Evolutionary conservation across 164 flowering plant genomes (phyloP).

Genomic region (Malania oleifera): DNA sequence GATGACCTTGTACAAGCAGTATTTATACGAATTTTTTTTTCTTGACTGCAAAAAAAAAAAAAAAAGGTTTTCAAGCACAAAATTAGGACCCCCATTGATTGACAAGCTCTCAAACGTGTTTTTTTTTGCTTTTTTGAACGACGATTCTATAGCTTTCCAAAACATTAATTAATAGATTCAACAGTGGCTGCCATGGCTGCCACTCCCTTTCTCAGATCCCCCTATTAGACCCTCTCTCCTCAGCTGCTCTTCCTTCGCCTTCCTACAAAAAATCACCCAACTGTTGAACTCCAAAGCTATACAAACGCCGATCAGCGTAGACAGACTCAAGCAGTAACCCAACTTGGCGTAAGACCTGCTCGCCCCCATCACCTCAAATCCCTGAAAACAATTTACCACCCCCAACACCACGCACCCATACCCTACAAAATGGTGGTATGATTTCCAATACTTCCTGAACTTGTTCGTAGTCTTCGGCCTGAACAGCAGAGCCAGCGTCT

Average conservation of each 20-base stretch:
- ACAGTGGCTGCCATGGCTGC: slow-evolving; percentile 11
- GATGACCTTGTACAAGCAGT: too few species aligned
- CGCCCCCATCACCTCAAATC: slow-evolving; percentile 75
- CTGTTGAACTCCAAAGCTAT: slow-evolving; percentile 81
- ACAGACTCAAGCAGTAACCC: slow-evolving; percentile 58
- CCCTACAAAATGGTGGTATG: slow-evolving; percentile 97
- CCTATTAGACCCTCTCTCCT: slow-evolving; percentile 65
- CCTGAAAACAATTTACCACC: slow-evolving; percentile 84
- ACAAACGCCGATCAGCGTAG: slow-evolving; percentile 64
- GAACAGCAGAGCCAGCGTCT: slow-evolving; percentile 77
- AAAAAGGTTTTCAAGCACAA: too few species aligned
- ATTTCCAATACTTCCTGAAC: slow-evolving; percentile 91
- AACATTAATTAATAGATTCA: slow-evolving; percentile 2
- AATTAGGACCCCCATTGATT: too few species aligned
- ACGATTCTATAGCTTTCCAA: too few species aligned
- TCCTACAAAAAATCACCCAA: slow-evolving; percentile 91
- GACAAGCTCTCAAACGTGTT: too few species aligned
- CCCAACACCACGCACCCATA: slow-evolving; percentile 85
- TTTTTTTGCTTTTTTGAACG: too few species aligned
- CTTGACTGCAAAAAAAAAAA: too few species aligned
- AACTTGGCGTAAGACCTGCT: slow-evolving; percentile 57
- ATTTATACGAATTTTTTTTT: too few species aligned
- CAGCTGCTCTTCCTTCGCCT: slow-evolving; percentile 79
- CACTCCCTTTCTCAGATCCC: slow-evolving; percentile 33
- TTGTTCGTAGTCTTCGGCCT: slow-evolving; percentile 78